A percentile compares a stretch with the other conserved stretches of the same genome.
phyloP scores from a whole-genome alignment of 164 flowering plant genomes.

The Buxus sempervirens region DNA sequence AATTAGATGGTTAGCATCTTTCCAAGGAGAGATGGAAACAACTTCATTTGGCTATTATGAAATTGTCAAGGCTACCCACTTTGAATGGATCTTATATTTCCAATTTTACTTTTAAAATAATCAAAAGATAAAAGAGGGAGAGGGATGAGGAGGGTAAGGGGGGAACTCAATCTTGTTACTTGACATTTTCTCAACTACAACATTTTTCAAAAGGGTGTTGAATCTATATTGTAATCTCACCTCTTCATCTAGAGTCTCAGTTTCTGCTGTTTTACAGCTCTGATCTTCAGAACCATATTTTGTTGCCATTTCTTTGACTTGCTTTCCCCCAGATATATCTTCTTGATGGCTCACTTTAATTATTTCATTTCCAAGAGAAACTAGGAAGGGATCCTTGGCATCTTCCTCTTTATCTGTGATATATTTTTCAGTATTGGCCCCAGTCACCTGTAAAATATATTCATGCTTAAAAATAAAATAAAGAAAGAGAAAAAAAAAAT shows the following conservation, averaged over 20 bases:
- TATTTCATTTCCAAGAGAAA: constrained; percentile 6
- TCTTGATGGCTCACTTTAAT: constrained; percentile 6
- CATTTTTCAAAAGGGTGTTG: not conserved
- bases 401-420: constrained; percentile 10
- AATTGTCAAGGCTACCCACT: too few species aligned
- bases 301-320: constrained; percentile 5
- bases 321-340: constrained; percentile 5
- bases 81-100: too few species aligned
- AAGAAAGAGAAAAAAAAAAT: not conserved
- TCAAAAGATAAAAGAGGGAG: too few species aligned
- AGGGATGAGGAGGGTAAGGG: too few species aligned
- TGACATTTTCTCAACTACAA: too few species aligned
- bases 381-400: constrained; percentile 9
- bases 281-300: constrained; percentile 3
- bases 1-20: too few species aligned
- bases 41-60: too few species aligned
- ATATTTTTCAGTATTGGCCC: constrained; percentile 9
- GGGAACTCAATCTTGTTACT: too few species aligned
- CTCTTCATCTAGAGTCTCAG: constrained; percentile 7
- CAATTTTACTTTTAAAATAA: too few species aligned
- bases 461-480: constrained; percentile 1
- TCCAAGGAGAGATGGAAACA: too few species aligned
- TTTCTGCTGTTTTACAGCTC: not conserved
- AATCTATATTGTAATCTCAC: constrained; percentile 8
- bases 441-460: constrained; percentile 18